These are phyloP conservation scores for Salicornia ramosissima DNA, from an alignment of 148 eudicot species.

Conservation along the genomic window DNA sequence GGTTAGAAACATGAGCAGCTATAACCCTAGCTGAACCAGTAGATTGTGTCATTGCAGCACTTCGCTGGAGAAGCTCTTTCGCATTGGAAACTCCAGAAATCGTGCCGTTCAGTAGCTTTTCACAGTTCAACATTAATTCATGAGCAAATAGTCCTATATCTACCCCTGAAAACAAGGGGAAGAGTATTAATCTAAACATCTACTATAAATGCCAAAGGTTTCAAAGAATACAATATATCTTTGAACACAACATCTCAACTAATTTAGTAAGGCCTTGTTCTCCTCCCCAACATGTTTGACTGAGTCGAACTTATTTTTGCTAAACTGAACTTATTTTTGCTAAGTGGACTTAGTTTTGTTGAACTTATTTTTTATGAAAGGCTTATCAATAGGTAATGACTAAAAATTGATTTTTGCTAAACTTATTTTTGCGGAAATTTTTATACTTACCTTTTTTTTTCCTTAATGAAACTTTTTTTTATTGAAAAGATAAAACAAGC, in stretches of 20 bases:
- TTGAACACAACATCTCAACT: background rate
- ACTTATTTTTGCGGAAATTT: too few relatives aligned
- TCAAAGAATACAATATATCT: background rate
- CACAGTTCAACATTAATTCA: constrained; percentile 58
- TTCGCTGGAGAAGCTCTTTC: constrained; percentile 42
- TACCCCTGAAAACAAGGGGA: constrained; percentile 38
- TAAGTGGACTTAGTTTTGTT: too few relatives aligned
- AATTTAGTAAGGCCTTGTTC: too few relatives aligned
- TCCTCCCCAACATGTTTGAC: too few relatives aligned
- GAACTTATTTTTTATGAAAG: too few relatives aligned
- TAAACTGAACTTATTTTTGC: too few relatives aligned
- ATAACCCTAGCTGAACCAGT: constrained; percentile 73
- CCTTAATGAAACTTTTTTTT: too few relatives aligned
- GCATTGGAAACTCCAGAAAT: constrained; percentile 29
- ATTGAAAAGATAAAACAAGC: too few relatives aligned
- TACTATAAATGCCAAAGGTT: background rate
- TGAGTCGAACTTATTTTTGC: too few relatives aligned
- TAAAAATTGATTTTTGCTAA: too few relatives aligned
- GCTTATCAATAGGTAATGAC: too few relatives aligned
- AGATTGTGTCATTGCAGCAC: constrained; percentile 47
- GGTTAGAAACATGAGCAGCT: constrained; percentile 63
- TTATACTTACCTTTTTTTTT: too few relatives aligned
- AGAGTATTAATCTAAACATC: background rate
- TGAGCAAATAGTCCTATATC: constrained; percentile 56
- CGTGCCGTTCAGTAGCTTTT: constrained; percentile 36